These are phyloP conservation scores for Globisporangium nodosum DNA, from an alignment of 352 stramenopile species.

Conservation along the genomic window DNA sequence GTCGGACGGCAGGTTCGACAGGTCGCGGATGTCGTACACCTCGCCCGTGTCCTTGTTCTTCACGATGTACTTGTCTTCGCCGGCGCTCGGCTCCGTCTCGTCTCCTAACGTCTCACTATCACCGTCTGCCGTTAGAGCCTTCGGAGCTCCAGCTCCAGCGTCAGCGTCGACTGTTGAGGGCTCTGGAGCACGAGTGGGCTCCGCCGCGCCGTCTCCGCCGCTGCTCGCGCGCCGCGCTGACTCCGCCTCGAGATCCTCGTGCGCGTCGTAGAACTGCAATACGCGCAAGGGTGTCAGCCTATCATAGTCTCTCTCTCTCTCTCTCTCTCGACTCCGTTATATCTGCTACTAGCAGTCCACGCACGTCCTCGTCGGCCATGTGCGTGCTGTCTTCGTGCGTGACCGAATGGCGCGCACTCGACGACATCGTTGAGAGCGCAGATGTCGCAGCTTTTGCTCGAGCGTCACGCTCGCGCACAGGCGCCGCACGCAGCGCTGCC, in stretches of 20 bases:
- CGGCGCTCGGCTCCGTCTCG: constrained; percentile 6
- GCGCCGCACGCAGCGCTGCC: background rate
- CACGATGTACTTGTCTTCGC: constrained; percentile 56
- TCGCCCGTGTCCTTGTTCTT: constrained; percentile 83
- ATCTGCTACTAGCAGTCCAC: constrained; percentile 2
- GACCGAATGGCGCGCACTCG: constrained; percentile 10
- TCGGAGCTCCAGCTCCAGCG: background rate
- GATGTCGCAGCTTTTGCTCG: background rate
- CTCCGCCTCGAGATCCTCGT: constrained; percentile 45
- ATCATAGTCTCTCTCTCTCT: too few relatives aligned
- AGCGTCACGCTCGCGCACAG: background rate
- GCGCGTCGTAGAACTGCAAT: constrained; percentile 64
- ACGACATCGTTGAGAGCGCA: background rate
- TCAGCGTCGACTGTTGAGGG: background rate
- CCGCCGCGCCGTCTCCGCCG: background rate
- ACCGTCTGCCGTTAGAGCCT: background rate
- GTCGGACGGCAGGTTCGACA: constrained; percentile 46
- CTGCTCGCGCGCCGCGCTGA: constrained; percentile 14
- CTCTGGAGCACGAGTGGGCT: too few relatives aligned
- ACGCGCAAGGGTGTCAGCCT: background rate
- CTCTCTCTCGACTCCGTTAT: too few relatives aligned
- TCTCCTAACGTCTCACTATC: background rate
- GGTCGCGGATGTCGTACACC: constrained; percentile 68
- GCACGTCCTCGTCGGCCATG: constrained; percentile 57
- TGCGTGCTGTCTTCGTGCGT: constrained; percentile 44